Percentiles rank a stretch among this genome's conserved stretches.
Evolutionary conservation across 768 basidiomycete genomes (phyloP).

Genomic region (Podaxis mareebaensis): DNA sequence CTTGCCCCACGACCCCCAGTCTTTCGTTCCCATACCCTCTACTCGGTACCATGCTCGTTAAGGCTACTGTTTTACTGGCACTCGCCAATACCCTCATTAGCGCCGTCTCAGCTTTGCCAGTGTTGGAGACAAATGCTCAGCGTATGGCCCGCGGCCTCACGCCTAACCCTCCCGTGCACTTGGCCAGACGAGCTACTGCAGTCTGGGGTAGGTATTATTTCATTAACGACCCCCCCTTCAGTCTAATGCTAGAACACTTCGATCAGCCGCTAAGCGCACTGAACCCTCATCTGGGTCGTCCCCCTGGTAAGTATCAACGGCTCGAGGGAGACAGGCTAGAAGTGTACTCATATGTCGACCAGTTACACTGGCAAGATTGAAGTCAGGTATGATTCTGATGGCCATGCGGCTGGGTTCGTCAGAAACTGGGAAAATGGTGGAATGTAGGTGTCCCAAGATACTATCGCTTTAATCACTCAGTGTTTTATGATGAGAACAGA

Average conservation of each 20-base stretch:
- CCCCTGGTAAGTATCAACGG: constrained; percentile 8
- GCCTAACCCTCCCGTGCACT: constrained; percentile 29
- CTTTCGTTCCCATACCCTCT: constrained; percentile 1
- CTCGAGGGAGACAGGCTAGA: background rate
- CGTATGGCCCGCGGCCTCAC: constrained; percentile 46
- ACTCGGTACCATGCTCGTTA: constrained; percentile 20
- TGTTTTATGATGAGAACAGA: constrained; percentile 19
- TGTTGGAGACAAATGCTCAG: constrained; percentile 40
- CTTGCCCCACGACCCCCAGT: background rate
- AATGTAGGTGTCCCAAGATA: constrained; percentile 22
- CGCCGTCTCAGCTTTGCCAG: constrained; percentile 22
- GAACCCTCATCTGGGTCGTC: constrained; percentile 20
- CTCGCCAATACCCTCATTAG: constrained; percentile 23
- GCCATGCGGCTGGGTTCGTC: constrained; percentile 28
- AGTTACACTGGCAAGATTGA: constrained; percentile 38
- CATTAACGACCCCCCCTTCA: too few relatives aligned
- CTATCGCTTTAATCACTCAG: background rate
- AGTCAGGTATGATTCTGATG: constrained; percentile 26
- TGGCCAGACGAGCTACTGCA: constrained; percentile 19
- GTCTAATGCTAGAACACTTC: background rate
- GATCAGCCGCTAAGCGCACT: background rate
- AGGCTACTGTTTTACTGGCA: constrained; percentile 24
- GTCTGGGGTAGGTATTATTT: background rate
- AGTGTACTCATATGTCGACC: background rate
- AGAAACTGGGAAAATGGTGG: constrained; percentile 28